Conservation (phyloP, 306 rosid species). For the Cucumis sativus region DNA sequence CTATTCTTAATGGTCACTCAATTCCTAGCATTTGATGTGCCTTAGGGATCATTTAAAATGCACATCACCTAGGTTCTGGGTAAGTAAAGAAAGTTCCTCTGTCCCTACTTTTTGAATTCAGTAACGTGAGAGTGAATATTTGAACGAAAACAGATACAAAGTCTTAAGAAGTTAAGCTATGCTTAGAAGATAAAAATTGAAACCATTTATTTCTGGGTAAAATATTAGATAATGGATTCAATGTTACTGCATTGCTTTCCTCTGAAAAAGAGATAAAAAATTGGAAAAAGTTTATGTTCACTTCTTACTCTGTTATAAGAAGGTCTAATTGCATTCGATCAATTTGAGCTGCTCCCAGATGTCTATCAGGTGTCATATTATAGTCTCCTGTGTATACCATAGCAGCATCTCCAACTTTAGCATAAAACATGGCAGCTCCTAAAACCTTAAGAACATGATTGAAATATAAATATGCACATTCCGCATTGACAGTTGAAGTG, state of each 20-base stretch:
- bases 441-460: constrained; percentile 47
- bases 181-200: background rate
- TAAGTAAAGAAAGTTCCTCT: background rate
- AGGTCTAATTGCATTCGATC: constrained; percentile 82
- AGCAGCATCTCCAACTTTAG: constrained; percentile 80
- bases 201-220: background rate
- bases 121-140: background rate
- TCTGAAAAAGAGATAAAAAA: background rate
- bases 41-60: background rate
- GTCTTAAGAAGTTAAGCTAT: background rate
- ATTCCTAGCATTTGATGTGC: background rate
- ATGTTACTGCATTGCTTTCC: background rate
- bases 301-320: constrained; percentile 71
- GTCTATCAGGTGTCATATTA: constrained; percentile 95
- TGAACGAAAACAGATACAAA: background rate
- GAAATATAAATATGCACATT: constrained; percentile 2
- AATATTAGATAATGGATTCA: background rate
- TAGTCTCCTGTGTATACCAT: constrained; percentile 93
- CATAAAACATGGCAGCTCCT: constrained; percentile 97
- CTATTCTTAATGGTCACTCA: background rate
- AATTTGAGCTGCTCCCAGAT: constrained; percentile 96
- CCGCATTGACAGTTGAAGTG: background rate
- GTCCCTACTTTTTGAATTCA: background rate
- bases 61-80: background rate
- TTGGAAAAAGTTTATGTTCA: background rate